Evolutionary conservation across 2,329 filamentous ascomycete genomes (phyloP).

Genomic region (Pleoardoris graminearum): DNA sequence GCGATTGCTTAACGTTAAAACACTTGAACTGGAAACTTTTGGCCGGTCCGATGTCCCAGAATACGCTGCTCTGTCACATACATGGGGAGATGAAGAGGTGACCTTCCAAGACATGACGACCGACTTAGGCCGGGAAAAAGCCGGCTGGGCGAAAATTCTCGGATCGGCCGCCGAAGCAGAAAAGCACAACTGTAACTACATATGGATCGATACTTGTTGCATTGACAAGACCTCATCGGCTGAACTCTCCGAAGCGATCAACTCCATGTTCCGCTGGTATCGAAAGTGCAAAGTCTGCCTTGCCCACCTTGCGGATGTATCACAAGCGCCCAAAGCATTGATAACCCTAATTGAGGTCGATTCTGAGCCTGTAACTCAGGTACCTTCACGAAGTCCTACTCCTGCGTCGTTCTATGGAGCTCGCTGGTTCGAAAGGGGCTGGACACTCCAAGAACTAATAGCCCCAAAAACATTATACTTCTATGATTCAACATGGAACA

Average conservation of each 20-base stretch:
- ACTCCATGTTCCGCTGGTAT: not conserved
- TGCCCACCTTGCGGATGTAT: not conserved
- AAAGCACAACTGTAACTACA: not conserved
- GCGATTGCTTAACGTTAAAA: not conserved
- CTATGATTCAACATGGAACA: conserved; percentile 7
- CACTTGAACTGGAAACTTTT: not conserved
- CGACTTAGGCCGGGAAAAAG: not conserved
- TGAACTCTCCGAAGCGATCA: not conserved
- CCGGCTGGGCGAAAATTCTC: not conserved
- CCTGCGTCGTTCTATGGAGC: not conserved
- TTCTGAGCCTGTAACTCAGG: not conserved
- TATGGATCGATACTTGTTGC: not conserved
- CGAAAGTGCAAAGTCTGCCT: not conserved
- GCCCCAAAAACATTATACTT: conserved; percentile 8
- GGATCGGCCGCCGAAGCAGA: not conserved
- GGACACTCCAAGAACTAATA: conserved; percentile 15
- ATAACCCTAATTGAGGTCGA: not conserved
- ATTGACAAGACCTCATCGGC: not conserved
- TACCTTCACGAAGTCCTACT: not conserved
- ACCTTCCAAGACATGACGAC: not conserved
- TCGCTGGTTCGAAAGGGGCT: conserved; percentile 7
- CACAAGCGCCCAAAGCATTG: not conserved
- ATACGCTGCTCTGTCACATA: not conserved
- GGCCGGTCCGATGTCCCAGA: not conserved
- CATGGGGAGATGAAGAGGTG: not conserved